Conservation (phyloP, 129 eudicot species). For the Artemisia annua region DNA sequence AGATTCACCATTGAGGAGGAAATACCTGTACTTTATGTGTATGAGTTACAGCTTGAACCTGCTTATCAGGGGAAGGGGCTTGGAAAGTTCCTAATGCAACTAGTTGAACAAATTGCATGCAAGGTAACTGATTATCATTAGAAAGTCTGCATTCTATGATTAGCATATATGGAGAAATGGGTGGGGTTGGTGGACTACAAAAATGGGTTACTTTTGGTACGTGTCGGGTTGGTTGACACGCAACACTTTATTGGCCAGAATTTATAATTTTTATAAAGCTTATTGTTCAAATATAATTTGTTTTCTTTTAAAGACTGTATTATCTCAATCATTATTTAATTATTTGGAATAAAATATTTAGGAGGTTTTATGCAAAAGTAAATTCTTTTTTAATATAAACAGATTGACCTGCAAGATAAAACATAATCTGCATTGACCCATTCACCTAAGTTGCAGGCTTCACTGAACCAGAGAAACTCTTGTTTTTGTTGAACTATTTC, state of each 20-base stretch:
- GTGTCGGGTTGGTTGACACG: neutral
- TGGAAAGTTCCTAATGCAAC: constrained; percentile 81
- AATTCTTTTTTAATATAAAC: neutral
- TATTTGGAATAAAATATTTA: neutral
- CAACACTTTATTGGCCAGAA: neutral
- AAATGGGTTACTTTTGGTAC: neutral
- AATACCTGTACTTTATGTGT: constrained; percentile 83
- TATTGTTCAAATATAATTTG: neutral
- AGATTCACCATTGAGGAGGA: constrained; percentile 84
- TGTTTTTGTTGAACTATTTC: constrained; percentile 10
- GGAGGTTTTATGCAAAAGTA: too few species aligned
- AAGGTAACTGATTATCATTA: constrained; percentile 41
- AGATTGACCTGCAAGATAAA: neutral
- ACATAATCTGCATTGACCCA: neutral
- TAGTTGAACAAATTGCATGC: constrained; percentile 79
- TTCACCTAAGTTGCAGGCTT: constrained; percentile 5
- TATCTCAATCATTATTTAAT: neutral
- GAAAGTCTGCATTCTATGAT: constrained; percentile 10
- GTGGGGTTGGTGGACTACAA: neutral
- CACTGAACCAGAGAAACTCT: constrained; percentile 10
- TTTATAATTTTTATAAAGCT: neutral
- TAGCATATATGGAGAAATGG: neutral
- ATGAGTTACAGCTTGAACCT: constrained; percentile 91
- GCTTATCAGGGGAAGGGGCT: constrained; percentile 78
- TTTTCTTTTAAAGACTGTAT: neutral